phyloP scores from a whole-genome alignment of 2,329 filamentous ascomycete genomes.

The Fusarium sp. region DNA sequence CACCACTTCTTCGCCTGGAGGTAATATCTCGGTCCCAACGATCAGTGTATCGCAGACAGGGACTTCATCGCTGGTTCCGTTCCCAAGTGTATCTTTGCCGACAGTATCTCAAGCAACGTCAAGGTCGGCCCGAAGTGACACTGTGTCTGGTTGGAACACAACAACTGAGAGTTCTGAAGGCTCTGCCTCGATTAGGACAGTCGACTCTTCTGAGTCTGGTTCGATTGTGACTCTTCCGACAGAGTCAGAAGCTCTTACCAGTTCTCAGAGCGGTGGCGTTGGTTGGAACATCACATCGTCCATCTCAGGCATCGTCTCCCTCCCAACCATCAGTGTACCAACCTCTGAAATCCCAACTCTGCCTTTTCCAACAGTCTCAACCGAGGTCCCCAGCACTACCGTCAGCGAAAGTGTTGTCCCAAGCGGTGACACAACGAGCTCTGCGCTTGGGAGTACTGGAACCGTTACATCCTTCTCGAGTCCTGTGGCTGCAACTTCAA shows the following conservation, averaged over 20 bases:
- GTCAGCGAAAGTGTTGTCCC: neutral
- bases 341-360: slow-evolving; percentile 3
- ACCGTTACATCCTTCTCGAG: slow-evolving; percentile 27
- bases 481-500: slow-evolving; percentile 8
- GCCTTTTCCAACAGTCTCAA: neutral
- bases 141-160: neutral
- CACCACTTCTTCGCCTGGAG: neutral
- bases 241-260: neutral
- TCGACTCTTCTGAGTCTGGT: neutral
- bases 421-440: neutral
- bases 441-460: neutral
- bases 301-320: slow-evolving; percentile 1
- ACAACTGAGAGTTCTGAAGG: neutral
- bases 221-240: neutral
- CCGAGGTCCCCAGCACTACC: neutral
- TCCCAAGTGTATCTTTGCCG: neutral
- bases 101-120: neutral
- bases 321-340: slow-evolving; percentile 19
- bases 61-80: neutral
- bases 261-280: neutral
- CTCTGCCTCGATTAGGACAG: neutral
- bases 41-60: neutral
- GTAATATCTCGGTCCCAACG: neutral
- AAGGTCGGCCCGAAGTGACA: neutral
- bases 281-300: slow-evolving; percentile 7